phyloP scores from a whole-genome alignment of 371 early-diverging fungal genomes.

The Mucor irregularis region DNA sequence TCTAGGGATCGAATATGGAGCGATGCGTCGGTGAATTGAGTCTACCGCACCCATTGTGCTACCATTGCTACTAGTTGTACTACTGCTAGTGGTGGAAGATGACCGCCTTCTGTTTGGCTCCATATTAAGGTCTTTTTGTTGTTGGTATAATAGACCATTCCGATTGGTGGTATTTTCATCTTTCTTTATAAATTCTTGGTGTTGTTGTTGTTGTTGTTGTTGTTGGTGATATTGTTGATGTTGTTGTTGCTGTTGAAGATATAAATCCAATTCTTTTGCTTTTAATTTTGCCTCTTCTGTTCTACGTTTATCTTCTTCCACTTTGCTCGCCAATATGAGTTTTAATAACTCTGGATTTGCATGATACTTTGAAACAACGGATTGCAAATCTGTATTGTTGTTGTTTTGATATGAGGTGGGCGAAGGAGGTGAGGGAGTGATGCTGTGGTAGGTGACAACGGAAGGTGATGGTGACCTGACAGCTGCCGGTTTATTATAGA shows the following conservation, averaged over 20 bases:
- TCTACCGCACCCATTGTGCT: conserved; percentile 9
- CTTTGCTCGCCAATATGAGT: conserved; percentile 56
- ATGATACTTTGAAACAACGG: conserved; percentile 47
- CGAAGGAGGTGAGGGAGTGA: neutral
- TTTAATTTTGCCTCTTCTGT: conserved; percentile 62
- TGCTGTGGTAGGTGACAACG: neutral
- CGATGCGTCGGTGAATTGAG: conserved; percentile 15
- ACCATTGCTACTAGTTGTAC: conserved; percentile 8
- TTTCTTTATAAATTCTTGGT: too few relatives aligned
- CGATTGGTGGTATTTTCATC: neutral
- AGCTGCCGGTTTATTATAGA: neutral
- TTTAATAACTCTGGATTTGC: conserved; percentile 56
- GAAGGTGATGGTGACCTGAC: neutral
- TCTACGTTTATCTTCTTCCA: conserved; percentile 61
- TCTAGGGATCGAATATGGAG: conserved; percentile 14
- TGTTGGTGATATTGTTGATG: conserved; percentile 10
- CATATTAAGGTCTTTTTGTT: neutral
- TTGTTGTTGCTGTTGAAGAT: conserved; percentile 14
- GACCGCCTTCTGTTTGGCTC: conserved; percentile 7
- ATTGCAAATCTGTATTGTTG: conserved; percentile 20
- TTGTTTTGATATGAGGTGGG: neutral
- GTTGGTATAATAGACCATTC: neutral
- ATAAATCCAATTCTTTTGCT: conserved; percentile 50
- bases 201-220: conserved; percentile 7
- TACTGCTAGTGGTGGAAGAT: conserved; percentile 10